A percentile compares a stretch with the other conserved stretches of the same genome.
These are phyloP conservation scores for Fusarium haematococcum DNA, from an alignment of 2,329 filamentous ascomycete species.

Conservation along the genomic window DNA sequence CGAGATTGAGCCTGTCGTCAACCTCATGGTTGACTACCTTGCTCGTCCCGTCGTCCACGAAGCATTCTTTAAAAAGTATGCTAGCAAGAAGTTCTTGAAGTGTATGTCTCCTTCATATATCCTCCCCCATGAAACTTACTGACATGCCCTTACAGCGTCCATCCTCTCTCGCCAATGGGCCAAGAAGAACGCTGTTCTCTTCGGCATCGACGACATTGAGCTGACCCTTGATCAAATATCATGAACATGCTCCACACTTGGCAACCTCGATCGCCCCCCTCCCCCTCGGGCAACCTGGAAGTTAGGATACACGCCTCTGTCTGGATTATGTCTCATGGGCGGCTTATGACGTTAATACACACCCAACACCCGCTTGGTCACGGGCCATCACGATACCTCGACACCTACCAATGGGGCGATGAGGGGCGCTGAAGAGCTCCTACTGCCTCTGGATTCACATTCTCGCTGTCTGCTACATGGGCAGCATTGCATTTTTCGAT, in stretches of 20 bases:
- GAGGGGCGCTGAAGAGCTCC: slow-evolving; percentile 26
- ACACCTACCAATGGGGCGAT: slow-evolving; percentile 29
- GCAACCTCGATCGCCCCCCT: slow-evolving; percentile 18
- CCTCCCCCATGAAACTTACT: slow-evolving; percentile 11
- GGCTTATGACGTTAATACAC: slow-evolving; percentile 52
- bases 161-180: slow-evolving; percentile 94
- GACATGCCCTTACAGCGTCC: slow-evolving; percentile 70
- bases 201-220: slow-evolving; percentile 65
- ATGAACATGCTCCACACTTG: slow-evolving; percentile 36
- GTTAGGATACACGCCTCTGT: slow-evolving; percentile 46
- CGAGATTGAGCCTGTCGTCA: slow-evolving; percentile 91
- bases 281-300: slow-evolving; percentile 31
- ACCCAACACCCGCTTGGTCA: slow-evolving; percentile 40
- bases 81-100: slow-evolving; percentile 99
- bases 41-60: slow-evolving; percentile 91
- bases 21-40: slow-evolving; percentile 97
- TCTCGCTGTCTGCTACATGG: slow-evolving; percentile 45
- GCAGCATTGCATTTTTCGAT: slow-evolving; percentile 42
- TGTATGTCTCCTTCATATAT: slow-evolving; percentile 68
- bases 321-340: slow-evolving; percentile 46
- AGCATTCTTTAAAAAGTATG: slow-evolving; percentile 99
- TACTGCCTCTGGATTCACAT: slow-evolving; percentile 43
- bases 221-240: slow-evolving; percentile 63
- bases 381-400: slow-evolving; percentile 41
- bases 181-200: slow-evolving; percentile 77